Conservation (phyloP, 345 rosid species). For the Excoecaria cochinchinensis region DNA sequence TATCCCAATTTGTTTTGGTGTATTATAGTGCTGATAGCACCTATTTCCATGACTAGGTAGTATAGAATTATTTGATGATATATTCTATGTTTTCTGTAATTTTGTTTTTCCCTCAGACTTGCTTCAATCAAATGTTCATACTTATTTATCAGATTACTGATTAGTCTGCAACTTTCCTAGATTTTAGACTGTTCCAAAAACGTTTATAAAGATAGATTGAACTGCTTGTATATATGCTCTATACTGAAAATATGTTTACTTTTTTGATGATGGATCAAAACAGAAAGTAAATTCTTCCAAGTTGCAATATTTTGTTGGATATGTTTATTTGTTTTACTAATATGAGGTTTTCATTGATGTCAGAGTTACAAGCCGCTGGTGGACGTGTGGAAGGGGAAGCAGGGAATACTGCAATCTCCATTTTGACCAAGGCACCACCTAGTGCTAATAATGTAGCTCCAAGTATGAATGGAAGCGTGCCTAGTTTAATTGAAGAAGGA, state of each 20-base stretch:
- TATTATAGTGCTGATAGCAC: no score
- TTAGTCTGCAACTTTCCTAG: background rate
- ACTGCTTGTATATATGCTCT: background rate
- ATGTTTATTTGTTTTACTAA: background rate
- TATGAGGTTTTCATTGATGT: slow-evolving; percentile 14
- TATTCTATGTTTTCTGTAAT: background rate
- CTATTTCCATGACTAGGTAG: no score
- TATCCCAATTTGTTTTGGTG: no score
- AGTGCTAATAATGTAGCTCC: slow-evolving; percentile 43
- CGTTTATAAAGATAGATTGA: background rate
- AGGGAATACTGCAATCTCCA: slow-evolving; percentile 25
- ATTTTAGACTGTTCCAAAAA: background rate
- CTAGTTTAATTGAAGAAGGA: slow-evolving; percentile 47
- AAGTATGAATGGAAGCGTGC: slow-evolving; percentile 28
- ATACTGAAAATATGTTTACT: background rate
- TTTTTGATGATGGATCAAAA: background rate
- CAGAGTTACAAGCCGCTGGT: slow-evolving; percentile 59
- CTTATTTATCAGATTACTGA: background rate
- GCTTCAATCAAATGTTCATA: background rate
- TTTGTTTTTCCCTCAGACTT: background rate
- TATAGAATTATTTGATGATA: background rate
- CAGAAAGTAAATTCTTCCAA: background rate
- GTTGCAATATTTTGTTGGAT: background rate
- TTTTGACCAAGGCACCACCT: slow-evolving; percentile 40
- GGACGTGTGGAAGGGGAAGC: slow-evolving; percentile 65